Evolutionary conservation across 2,329 filamentous ascomycete genomes (phyloP).

Genomic region (Rhinocladiella similis): DNA sequence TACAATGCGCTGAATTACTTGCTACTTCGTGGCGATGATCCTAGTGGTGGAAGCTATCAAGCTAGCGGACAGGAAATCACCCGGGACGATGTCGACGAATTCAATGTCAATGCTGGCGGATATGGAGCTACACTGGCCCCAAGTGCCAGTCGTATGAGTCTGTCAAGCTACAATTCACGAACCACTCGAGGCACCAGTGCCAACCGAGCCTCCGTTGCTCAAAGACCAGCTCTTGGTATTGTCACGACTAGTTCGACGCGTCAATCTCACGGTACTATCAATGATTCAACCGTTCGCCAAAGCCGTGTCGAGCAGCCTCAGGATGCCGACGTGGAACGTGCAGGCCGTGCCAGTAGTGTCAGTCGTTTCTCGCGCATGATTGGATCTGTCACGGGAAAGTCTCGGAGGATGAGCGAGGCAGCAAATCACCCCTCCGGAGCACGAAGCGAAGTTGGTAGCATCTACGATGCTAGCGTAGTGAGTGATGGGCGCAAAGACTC

Average conservation of each 20-base stretch:
- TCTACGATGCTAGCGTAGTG: conserved; percentile 41
- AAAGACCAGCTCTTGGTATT: conserved; percentile 39
- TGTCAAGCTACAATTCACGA: conserved; percentile 79
- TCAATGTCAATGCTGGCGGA: conserved; percentile 79
- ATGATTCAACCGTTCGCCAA: conserved; percentile 21
- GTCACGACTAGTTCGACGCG: conserved; percentile 36
- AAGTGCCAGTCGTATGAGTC: conserved; percentile 50
- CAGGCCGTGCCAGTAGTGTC: conserved; percentile 40
- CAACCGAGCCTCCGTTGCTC: conserved; percentile 38
- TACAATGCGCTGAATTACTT: conserved; percentile 96
- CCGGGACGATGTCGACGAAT: conserved; percentile 68
- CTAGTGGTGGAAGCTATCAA: conserved; percentile 39
- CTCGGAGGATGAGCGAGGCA: conserved; percentile 34
- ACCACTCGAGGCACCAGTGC: conserved; percentile 61
- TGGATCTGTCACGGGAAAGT: conserved; percentile 48
- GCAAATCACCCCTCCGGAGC: conserved; percentile 7
- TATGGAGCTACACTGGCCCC: conserved; percentile 55
- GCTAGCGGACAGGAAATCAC: conserved; percentile 59
- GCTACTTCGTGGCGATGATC: conserved; percentile 67
- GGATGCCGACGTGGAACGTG: conserved; percentile 48
- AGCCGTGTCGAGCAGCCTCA: conserved; percentile 43
- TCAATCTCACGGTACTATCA: conserved; percentile 33
- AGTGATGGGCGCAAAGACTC: conserved; percentile 59
- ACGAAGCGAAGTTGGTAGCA: conserved; percentile 31
- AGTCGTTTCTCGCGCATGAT: conserved; percentile 40